These are phyloP conservation scores for Eucalyptus victrix DNA, from an alignment of 345 rosid genomes.

Conservation along the genomic window DNA sequence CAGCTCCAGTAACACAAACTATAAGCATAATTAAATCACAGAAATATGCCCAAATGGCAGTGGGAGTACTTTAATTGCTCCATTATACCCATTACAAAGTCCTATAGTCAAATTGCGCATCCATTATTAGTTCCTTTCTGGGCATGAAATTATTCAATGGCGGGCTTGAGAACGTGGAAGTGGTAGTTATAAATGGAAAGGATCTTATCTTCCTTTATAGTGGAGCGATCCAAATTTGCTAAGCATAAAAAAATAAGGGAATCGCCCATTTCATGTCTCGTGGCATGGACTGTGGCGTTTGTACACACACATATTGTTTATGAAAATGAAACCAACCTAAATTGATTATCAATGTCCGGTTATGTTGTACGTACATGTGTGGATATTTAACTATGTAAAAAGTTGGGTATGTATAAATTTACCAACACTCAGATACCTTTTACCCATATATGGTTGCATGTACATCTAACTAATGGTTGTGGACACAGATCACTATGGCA, in stretches of 20 bases:
- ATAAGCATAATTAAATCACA: background rate
- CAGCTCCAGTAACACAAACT: background rate
- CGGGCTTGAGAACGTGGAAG: background rate
- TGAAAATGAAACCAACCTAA: background rate
- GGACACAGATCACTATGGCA: fast-evolving
- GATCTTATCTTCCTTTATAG: background rate
- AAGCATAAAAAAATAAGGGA: background rate
- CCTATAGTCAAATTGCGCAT: background rate
- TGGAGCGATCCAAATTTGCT: background rate
- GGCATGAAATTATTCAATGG: background rate
- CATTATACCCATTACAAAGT: background rate
- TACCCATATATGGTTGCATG: background rate
- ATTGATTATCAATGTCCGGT: background rate
- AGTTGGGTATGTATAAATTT: background rate
- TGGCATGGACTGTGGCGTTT: background rate
- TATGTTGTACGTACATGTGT: background rate
- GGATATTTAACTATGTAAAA: background rate
- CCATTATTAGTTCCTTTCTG: background rate
- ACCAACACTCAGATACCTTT: background rate
- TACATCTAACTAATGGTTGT: background rate
- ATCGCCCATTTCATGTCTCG: background rate
- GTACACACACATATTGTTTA: background rate
- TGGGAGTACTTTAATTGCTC: background rate
- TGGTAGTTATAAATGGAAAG: background rate
- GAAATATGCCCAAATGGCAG: background rate